Evolutionary conservation across 208 protist species (phyloP), one percentile per base, ranked within the genome.

Genomic region (Leishmania lainsoni): DNA sequence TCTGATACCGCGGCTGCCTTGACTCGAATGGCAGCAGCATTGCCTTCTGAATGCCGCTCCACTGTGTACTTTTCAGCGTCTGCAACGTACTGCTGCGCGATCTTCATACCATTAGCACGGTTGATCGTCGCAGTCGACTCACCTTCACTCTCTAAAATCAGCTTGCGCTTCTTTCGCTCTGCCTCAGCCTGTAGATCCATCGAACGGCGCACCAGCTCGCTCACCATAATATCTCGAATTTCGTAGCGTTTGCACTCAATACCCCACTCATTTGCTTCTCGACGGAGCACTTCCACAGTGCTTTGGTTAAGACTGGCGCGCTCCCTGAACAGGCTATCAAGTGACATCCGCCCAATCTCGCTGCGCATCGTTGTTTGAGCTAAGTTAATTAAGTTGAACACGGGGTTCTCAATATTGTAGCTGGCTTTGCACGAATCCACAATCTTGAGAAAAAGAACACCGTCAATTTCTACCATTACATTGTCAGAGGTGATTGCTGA

Each of bases 131-230:
- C 94, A 5, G 91, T 88, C 5, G 93, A 90, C 76, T 96, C 90
- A 79, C 97, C 98, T 83, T 99, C 97, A 42, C 95, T 98, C 76
- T 99, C 97, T 22, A 99, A 87, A 85, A 99, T 89, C 42, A 93
- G 84, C 74, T 99, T 98, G 39, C 98, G 89, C 89, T 99, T 99
- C n/a, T 93, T 91, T 0, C 98, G 90, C 83, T 99, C 98, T 2
- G 98, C 98, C 68, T 99, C 94, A 12, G 98, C 98, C 85, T 99
- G 97, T 66, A 99, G 87, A 74, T 99, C 98, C 98, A 99, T 99
- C 6, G 98, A 98, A 17, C 93, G 94, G 42, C 98, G 92, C 17
- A 99, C 97, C 14, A 94, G 84, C 68, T 98, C 91, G 52, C 97
- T 98, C 39, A 99, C 95, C 26, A 93, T 74, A 70, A 99, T 99